phyloP scores from a whole-genome alignment of 2,329 filamentous ascomycete species.

The Cercospora zeae-maydis region DNA sequence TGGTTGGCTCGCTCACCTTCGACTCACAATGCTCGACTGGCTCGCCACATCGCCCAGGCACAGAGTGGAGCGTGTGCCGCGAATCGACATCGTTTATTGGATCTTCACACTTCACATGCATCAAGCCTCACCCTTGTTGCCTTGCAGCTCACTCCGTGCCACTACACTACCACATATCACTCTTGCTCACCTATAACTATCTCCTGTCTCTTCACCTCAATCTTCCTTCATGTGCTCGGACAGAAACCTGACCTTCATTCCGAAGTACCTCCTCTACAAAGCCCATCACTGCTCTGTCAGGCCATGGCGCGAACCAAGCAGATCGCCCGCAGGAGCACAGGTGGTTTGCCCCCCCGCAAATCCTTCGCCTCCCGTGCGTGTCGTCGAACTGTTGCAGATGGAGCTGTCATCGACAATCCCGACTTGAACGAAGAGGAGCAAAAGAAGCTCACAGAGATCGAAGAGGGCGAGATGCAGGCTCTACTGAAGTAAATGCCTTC shows the following conservation, averaged over 20 bases:
- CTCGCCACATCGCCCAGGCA: neutral
- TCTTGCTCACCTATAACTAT: neutral
- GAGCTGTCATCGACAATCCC: conserved; percentile 19
- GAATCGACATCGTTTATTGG: neutral
- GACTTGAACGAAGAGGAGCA: conserved; percentile 27
- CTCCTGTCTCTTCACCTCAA: neutral
- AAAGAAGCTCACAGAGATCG: conserved; percentile 27
- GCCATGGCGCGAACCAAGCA: conserved; percentile 24
- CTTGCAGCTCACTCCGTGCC: neutral
- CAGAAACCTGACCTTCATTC: neutral
- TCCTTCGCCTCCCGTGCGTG: neutral
- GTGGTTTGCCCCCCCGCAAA: conserved; percentile 9
- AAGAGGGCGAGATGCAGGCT: conserved; percentile 30
- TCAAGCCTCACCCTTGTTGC: neutral
- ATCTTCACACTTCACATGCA: neutral
- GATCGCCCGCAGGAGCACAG: conserved; percentile 19
- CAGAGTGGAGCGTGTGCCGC: neutral
- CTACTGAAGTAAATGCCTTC: conserved; percentile 22
- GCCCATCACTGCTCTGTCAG: neutral
- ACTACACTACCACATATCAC: neutral
- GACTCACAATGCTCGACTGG: neutral
- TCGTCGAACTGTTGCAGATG: conserved; percentile 2
- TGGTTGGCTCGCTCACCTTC: neutral
- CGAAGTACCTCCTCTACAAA: neutral
- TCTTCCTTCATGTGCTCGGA: neutral